Evolutionary conservation across 768 basidiomycete species (phyloP).

Genomic region (Macrolepiota albuminosa): DNA sequence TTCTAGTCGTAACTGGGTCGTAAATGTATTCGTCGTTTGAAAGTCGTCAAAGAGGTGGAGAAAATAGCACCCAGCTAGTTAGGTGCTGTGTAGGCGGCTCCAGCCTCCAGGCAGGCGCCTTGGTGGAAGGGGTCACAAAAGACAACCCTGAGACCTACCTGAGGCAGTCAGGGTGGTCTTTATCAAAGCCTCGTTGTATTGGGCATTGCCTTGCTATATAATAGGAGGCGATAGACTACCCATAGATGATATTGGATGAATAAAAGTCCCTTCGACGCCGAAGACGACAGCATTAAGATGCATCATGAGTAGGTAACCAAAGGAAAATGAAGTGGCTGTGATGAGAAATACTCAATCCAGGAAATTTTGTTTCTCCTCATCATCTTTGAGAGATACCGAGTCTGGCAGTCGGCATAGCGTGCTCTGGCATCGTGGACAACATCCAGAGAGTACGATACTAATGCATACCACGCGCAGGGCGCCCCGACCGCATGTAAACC

Average conservation of each 20-base stretch:
- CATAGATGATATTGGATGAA: neutral
- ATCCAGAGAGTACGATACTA: neutral
- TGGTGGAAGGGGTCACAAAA: neutral
- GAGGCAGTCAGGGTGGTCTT: slow-evolving; percentile 4
- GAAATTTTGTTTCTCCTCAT: neutral
- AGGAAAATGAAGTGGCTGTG: slow-evolving; percentile 1
- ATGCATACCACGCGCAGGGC: slow-evolving; percentile 14
- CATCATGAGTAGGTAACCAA: neutral
- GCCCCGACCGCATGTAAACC: neutral
- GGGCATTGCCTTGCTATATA: neutral
- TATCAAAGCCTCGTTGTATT: slow-evolving; percentile 3
- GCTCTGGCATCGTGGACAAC: neutral
- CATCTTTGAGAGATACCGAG: neutral
- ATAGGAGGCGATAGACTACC: neutral
- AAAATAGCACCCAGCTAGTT: neutral
- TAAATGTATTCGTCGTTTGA: neutral
- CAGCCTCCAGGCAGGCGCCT: neutral
- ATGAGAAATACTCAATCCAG: neutral
- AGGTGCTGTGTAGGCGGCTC: neutral
- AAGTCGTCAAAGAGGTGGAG: neutral
- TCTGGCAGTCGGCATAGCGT: neutral
- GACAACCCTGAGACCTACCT: slow-evolving; percentile 5
- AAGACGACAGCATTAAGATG: neutral
- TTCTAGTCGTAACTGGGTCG: neutral
- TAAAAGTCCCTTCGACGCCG: neutral